Conservation (phyloP, 2,329 filamentous ascomycete species). For the Penicillium janthinellum region DNA sequence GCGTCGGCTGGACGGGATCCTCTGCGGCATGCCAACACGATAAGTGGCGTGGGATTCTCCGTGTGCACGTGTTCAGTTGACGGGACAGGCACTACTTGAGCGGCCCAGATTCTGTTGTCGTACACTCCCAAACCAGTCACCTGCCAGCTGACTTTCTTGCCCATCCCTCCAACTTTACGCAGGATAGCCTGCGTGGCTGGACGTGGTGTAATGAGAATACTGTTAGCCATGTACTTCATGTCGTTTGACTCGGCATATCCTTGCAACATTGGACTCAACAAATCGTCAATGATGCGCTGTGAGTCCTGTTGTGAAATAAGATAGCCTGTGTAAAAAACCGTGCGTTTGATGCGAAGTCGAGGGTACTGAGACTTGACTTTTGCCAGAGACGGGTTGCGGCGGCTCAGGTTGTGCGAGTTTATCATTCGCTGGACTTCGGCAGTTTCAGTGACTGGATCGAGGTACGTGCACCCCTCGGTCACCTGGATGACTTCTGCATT, state of each 20-base stretch:
- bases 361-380: constrained; percentile 47
- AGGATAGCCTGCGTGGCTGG: constrained; percentile 72
- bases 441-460: constrained; percentile 78
- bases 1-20: constrained; percentile 78
- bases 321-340: constrained; percentile 90
- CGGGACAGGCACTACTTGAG: constrained; percentile 72
- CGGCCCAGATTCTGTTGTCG: constrained; percentile 87
- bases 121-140: constrained; percentile 73
- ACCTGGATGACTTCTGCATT: constrained; percentile 83
- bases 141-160: constrained; percentile 80
- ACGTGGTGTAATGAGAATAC: constrained; percentile 83
- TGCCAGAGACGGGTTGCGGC: constrained; percentile 36
- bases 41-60: constrained; percentile 74
- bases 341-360: constrained; percentile 75
- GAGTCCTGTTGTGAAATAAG: constrained; percentile 74
- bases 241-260: constrained; percentile 66
- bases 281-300: constrained; percentile 65
- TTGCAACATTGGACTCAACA: constrained; percentile 63
- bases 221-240: constrained; percentile 81
- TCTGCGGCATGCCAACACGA: constrained; percentile 79
- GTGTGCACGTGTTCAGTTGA: constrained; percentile 70
- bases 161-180: constrained; percentile 83
- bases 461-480: constrained; percentile 68
- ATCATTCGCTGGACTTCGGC: constrained; percentile 86
- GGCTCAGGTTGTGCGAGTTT: constrained; percentile 72